These are phyloP conservation scores for Mucor mucedo DNA, from an alignment of 371 early-diverging fungal species.

Conservation along the genomic window DNA sequence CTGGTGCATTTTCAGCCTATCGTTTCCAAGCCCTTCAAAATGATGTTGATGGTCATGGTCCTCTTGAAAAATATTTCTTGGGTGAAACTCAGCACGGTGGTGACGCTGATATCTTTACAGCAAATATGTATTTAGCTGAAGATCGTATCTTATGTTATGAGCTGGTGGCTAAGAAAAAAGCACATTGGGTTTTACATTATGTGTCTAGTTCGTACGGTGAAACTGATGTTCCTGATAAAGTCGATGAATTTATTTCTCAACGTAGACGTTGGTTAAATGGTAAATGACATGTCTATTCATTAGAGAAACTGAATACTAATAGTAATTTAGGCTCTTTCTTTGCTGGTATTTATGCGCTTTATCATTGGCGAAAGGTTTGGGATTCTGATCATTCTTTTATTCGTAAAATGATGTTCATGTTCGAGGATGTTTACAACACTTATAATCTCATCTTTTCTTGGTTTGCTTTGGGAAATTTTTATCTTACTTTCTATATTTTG, in stretches of 20 bases:
- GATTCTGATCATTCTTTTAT: conserved; percentile 64
- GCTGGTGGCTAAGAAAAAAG: conserved; percentile 73
- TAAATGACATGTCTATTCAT: not conserved
- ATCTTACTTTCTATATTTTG: conserved; percentile 84
- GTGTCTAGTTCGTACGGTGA: conserved; percentile 76
- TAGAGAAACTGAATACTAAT: not conserved
- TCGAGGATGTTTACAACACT: conserved; percentile 70
- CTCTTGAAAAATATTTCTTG: conserved; percentile 90
- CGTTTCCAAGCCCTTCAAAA: conserved; percentile 87
- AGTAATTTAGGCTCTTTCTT: conserved; percentile 60
- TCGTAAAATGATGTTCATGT: conserved; percentile 67
- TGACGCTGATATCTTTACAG: conserved; percentile 68
- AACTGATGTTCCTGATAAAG: conserved; percentile 80
- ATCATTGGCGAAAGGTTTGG: conserved; percentile 61
- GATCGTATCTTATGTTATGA: conserved; percentile 91
- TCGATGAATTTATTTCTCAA: conserved; percentile 85
- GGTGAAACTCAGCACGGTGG: conserved; percentile 88
- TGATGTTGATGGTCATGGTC: conserved; percentile 67
- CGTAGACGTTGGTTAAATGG: conserved; percentile 90
- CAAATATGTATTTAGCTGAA: conserved; percentile 84
- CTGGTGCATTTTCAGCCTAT: conserved; percentile 96
- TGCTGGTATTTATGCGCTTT: conserved; percentile 65
- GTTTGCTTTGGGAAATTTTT: conserved; percentile 77
- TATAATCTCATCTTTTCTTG: conserved; percentile 73
- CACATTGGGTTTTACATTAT: conserved; percentile 74